A percentile compares a stretch with the other conserved stretches of the same genome.
Evolutionary conservation across 2,329 filamentous ascomycete species (phyloP).

Genomic region (Chrysoporthe cubensis): DNA sequence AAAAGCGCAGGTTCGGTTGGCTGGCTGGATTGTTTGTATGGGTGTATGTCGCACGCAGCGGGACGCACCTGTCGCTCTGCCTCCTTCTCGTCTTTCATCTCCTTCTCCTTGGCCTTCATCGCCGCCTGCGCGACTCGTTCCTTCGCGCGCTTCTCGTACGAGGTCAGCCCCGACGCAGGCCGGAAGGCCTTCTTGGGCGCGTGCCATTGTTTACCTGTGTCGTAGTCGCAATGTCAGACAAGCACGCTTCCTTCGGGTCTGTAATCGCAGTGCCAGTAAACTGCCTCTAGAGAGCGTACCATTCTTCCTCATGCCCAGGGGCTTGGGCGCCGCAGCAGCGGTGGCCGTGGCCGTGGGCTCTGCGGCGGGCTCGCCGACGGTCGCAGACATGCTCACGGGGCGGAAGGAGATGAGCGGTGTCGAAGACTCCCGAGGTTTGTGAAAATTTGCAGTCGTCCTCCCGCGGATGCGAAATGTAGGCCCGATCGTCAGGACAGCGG

Average conservation of each 20-base stretch:
- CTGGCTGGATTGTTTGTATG: neutral
- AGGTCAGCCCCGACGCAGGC: constrained; percentile 74
- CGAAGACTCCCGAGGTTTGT: neutral
- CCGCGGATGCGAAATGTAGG: constrained; percentile 12
- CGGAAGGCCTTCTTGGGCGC: constrained; percentile 82
- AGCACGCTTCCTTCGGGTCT: neutral
- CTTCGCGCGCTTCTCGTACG: constrained; percentile 77
- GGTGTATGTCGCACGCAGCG: constrained; percentile 12
- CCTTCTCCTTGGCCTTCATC: constrained; percentile 91
- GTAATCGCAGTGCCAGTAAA: neutral
- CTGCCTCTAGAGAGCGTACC: constrained; percentile 54
- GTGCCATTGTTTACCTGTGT: constrained; percentile 92
- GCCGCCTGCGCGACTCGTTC: constrained; percentile 71
- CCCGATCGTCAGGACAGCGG: constrained; percentile 4
- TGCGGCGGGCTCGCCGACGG: constrained; percentile 37
- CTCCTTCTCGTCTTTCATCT: constrained; percentile 96
- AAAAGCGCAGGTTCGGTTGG: neutral
- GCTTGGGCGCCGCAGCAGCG: constrained; percentile 36
- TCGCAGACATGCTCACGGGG: constrained; percentile 48
- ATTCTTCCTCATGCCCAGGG: constrained; percentile 78
- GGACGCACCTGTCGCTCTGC: constrained; percentile 75
- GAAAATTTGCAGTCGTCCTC: constrained; percentile 2
- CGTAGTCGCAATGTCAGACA: constrained; percentile 14
- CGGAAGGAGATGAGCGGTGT: constrained; percentile 21
- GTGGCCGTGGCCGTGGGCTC: constrained; percentile 39